Conservation (phyloP, 495 filamentous ascomycete genomes). For the Aspergillus indologenus region DNA sequence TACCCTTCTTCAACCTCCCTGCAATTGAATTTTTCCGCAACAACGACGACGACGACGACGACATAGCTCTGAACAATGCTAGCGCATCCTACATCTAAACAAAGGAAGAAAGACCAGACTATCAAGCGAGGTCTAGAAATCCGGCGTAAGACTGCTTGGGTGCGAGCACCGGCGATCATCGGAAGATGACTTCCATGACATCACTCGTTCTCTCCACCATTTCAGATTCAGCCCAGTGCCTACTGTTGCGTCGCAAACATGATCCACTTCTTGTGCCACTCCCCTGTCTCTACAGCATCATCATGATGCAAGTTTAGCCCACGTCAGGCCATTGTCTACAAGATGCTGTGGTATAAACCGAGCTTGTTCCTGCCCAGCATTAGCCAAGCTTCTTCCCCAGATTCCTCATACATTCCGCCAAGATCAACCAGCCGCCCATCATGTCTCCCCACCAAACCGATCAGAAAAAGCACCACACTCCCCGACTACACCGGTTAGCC, state of each 20-base stretch:
- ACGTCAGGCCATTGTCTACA: background rate
- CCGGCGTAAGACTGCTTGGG: background rate
- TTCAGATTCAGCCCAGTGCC: background rate
- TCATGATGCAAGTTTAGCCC: background rate
- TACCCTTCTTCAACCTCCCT: too few species aligned
- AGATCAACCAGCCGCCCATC: background rate
- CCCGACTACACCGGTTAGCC: slow-evolving; percentile 1
- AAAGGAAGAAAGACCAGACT: background rate
- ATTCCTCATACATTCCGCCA: background rate
- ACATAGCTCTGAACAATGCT: background rate
- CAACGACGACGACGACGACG: too few species aligned
- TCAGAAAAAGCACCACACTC: slow-evolving; percentile 2
- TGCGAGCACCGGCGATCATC: background rate
- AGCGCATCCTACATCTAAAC: background rate
- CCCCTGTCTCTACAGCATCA: background rate
- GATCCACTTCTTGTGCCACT: background rate
- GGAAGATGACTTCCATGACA: background rate
- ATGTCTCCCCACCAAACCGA: background rate
- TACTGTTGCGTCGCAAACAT: background rate
- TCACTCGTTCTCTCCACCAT: background rate
- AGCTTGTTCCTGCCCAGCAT: background rate
- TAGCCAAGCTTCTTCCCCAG: background rate
- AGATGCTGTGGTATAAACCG: background rate
- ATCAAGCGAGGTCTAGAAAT: background rate
- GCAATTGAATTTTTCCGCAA: too few species aligned